Evolutionary conservation across 805 yeast genomes (phyloP).

Genomic region (Hanseniaspora vineae): DNA sequence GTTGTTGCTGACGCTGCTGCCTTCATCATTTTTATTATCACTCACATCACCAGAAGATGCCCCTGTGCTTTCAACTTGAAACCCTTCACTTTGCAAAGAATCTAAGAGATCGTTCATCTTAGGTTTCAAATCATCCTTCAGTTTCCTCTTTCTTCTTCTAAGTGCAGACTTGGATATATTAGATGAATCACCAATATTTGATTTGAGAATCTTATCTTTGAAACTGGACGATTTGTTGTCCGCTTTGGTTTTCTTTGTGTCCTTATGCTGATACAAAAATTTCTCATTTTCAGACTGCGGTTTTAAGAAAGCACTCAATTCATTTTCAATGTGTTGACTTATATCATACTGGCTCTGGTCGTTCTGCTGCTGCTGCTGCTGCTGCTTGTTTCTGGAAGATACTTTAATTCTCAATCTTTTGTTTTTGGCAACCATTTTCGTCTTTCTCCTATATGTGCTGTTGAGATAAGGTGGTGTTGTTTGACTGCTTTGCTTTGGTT

Average conservation of each 20-base stretch:
- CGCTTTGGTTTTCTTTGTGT: conserved; percentile 37
- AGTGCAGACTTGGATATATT: conserved; percentile 54
- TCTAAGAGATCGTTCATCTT: conserved; percentile 50
- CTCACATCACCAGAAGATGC: conserved; percentile 10
- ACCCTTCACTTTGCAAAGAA: conserved; percentile 30
- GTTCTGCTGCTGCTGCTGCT: conserved; percentile 2
- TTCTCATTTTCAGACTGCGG: conserved; percentile 30
- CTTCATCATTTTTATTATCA: conserved; percentile 5
- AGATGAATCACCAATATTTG: conserved; percentile 15
- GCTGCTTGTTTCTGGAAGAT: conserved; percentile 16
- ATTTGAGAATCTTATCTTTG: conserved; percentile 10
- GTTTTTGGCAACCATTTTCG: conserved; percentile 30
- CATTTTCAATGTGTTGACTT: conserved; percentile 4
- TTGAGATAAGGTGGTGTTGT: no score
- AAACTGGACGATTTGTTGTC: conserved; percentile 8
- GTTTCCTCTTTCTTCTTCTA: conserved; percentile 50
- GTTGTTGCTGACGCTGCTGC: no score
- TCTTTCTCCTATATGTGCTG: neutral
- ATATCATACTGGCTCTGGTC: neutral
- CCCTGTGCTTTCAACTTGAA: conserved; percentile 6
- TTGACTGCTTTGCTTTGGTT: no score
- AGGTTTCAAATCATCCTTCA: conserved; percentile 52
- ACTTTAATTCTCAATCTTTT: conserved; percentile 32
- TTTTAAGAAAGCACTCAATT: conserved; percentile 3
- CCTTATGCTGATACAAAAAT: conserved; percentile 38